Evolutionary conservation across 129 eudicot genomes (phyloP).

Genomic region (Deinandra increscens): DNA sequence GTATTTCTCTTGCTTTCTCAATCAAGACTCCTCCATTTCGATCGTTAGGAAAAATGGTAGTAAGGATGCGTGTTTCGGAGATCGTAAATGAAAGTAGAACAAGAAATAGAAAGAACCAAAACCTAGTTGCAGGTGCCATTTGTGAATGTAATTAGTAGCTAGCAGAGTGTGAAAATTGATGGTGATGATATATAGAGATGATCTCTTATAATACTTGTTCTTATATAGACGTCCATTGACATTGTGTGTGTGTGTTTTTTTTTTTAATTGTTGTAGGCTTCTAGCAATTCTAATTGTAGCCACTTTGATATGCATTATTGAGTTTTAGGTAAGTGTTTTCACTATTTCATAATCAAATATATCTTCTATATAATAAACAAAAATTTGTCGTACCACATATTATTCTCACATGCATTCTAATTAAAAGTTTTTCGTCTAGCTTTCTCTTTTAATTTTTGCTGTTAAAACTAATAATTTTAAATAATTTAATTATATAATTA

Average conservation of each 20-base stretch:
- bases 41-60: constrained; percentile 4
- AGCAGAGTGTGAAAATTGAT: neutral
- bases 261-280: too few species aligned
- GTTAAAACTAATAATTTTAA: too few species aligned
- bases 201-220: constrained; percentile 24
- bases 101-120: constrained; percentile 41
- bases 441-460: too few species aligned
- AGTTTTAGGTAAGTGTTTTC: constrained; percentile 29
- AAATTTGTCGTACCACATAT: too few species aligned
- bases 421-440: too few species aligned
- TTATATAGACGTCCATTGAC: constrained; percentile 40
- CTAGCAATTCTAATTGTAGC: constrained; percentile 25
- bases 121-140: constrained; percentile 41
- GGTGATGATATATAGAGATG: constrained; percentile 32
- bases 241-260: neutral
- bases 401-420: too few species aligned
- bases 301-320: constrained; percentile 22
- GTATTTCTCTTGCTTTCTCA: constrained; percentile 41
- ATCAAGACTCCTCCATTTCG: constrained; percentile 28
- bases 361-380: too few species aligned
- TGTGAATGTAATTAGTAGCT: constrained; percentile 11
- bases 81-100: constrained; percentile 26
- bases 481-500: too few species aligned
- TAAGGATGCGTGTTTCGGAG: constrained; percentile 31
- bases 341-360: constrained; percentile 13